phyloP scores from a whole-genome alignment of 768 basidiomycete genomes.

The Lentinula raphanica region DNA sequence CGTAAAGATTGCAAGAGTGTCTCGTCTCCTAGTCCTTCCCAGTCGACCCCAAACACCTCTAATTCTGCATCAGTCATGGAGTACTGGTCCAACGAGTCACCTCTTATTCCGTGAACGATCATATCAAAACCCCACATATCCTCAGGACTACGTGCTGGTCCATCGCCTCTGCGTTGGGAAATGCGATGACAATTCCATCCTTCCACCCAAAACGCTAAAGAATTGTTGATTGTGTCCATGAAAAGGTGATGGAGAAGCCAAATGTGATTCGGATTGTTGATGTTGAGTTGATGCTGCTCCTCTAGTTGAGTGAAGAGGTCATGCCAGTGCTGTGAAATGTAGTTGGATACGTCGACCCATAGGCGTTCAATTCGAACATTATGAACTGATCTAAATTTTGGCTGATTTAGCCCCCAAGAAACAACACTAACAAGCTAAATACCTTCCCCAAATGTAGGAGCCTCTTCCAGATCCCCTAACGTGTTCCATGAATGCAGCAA shows the following conservation, averaged over 20 bases:
- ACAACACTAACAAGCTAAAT: neutral
- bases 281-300: constrained; percentile 15
- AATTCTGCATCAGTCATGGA: constrained; percentile 2
- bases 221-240: constrained; percentile 15
- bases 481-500: constrained; percentile 26
- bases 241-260: constrained; percentile 25
- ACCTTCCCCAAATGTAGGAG: constrained; percentile 22
- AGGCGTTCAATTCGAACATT: constrained; percentile 24
- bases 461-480: constrained; percentile 17
- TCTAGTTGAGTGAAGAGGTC: constrained; percentile 20
- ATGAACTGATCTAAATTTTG: constrained; percentile 20
- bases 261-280: constrained; percentile 11
- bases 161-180: constrained; percentile 5
- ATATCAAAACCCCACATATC: constrained; percentile 22
- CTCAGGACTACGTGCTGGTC: constrained; percentile 11
- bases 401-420: no score
- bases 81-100: neutral
- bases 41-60: constrained; percentile 7
- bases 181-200: no score
- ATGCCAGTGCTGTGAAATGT: constrained; percentile 22
- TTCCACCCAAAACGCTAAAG: constrained; percentile 20
- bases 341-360: constrained; percentile 23
- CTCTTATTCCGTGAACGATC: constrained; percentile 8
- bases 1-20: neutral
- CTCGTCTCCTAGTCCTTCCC: constrained; percentile 5